These are phyloP conservation scores for Miscanthus lutarioriparius DNA, from an alignment of 176 grass and related monocot species.

Conservation along the genomic window DNA sequence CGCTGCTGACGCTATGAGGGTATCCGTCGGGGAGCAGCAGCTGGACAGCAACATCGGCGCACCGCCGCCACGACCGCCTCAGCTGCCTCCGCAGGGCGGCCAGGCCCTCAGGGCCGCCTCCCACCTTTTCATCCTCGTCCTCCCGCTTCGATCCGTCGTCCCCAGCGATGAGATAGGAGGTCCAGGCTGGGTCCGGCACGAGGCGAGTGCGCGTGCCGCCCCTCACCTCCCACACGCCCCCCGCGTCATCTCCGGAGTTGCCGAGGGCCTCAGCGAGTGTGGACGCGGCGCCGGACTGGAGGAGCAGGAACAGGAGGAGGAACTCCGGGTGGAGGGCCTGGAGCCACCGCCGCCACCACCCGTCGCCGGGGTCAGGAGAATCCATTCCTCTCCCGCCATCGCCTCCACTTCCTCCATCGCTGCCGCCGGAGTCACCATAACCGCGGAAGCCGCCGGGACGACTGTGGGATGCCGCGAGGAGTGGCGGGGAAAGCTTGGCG, in stretches of 20 bases:
- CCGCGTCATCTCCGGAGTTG: background rate
- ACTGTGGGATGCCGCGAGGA: background rate
- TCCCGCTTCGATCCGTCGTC: slow-evolving; percentile 6
- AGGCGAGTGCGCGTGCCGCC: slow-evolving; percentile 53
- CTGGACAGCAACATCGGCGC: slow-evolving; percentile 18
- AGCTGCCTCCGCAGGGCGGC: slow-evolving; percentile 15
- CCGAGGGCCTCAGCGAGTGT: slow-evolving; percentile 46
- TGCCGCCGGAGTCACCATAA: slow-evolving; percentile 1
- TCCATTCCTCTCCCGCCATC: slow-evolving; percentile 29
- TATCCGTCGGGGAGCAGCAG: slow-evolving; percentile 75
- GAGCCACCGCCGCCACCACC: slow-evolving; percentile 31
- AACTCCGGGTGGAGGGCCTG: slow-evolving; percentile 41
- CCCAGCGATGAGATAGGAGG: slow-evolving; percentile 37
- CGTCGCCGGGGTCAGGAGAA: slow-evolving; percentile 29
- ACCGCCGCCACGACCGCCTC: slow-evolving; percentile 45
- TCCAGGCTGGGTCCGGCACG: slow-evolving; percentile 28
- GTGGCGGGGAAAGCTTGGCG: background rate
- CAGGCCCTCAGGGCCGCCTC: background rate
- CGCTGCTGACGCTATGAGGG: slow-evolving; percentile 79
- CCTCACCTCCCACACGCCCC: slow-evolving; percentile 65
- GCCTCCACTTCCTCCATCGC: background rate
- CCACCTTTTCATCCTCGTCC: background rate
- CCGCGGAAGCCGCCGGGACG: slow-evolving; percentile 29
- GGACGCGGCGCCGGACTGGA: slow-evolving; percentile 40
- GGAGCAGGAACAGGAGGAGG: slow-evolving; percentile 40